Evolutionary conservation across 768 basidiomycete genomes (phyloP).

Genomic region (Phlegmacium glaucopus): DNA sequence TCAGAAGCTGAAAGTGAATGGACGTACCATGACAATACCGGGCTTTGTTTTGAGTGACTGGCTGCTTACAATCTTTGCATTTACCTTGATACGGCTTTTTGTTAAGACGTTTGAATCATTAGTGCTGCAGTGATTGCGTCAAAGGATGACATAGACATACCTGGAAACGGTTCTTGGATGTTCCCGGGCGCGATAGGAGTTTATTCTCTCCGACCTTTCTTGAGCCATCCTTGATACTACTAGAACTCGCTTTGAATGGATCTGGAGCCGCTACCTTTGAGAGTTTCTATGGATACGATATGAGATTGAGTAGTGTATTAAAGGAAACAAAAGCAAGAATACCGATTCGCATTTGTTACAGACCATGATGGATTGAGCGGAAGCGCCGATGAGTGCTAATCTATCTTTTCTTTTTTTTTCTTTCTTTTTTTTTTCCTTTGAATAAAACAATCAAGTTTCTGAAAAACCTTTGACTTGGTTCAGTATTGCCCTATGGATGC

Average conservation of each 20-base stretch:
- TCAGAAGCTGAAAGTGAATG: slow-evolving; percentile 3
- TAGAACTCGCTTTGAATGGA: slow-evolving; percentile 73
- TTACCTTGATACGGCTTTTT: slow-evolving; percentile 79
- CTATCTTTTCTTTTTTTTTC: no score
- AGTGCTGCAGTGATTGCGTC: slow-evolving; percentile 14
- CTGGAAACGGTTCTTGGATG: slow-evolving; percentile 75
- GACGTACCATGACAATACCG: slow-evolving; percentile 85
- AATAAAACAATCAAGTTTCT: slow-evolving; percentile 15
- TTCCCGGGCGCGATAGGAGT: slow-evolving; percentile 65
- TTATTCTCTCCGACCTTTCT: slow-evolving; percentile 86
- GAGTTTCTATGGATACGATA: slow-evolving; percentile 63
- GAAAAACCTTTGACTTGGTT: slow-evolving; percentile 23
- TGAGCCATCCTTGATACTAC: slow-evolving; percentile 74
- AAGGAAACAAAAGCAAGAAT: slow-evolving; percentile 21
- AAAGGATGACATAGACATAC: slow-evolving; percentile 35
- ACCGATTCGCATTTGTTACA: slow-evolving; percentile 86
- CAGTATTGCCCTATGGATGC: slow-evolving; percentile 33
- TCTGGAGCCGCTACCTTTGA: slow-evolving; percentile 89
- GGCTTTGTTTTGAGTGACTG: slow-evolving; percentile 80
- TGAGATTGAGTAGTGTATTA: slow-evolving; percentile 12
- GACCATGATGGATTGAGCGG: slow-evolving; percentile 52
- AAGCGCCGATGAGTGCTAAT: slow-evolving; percentile 14
- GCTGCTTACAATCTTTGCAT: slow-evolving; percentile 86
- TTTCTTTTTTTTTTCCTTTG: slow-evolving; percentile 22
- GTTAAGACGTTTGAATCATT: slow-evolving; percentile 16